Percentiles rank a stretch among this genome's conserved stretches.
Conservation (phyloP, 2,329 filamentous ascomycete genomes). For the Colletotrichum truncatum region DNA sequence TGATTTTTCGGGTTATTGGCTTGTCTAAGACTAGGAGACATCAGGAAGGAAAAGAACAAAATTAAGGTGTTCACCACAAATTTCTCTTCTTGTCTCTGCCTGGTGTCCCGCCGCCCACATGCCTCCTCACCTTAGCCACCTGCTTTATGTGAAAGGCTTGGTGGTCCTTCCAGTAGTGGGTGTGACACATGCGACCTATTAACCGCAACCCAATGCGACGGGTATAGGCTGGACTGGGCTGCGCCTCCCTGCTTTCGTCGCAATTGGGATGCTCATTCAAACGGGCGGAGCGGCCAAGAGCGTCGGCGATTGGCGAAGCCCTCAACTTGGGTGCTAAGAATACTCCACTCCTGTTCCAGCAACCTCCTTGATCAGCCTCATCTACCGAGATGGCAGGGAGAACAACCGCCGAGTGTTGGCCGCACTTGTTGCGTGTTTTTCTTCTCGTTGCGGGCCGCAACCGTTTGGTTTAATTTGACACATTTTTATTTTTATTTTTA, state of each 20-base stretch:
- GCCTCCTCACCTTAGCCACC: constrained; percentile 16
- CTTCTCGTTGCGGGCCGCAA: not conserved
- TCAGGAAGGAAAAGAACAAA: not conserved
- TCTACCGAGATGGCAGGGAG: constrained; percentile 25
- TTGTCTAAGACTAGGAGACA: not conserved
- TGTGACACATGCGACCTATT: constrained; percentile 2
- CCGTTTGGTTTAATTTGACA: constrained; percentile 4
- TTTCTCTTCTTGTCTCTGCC: not conserved
- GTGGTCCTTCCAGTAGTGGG: not conserved
- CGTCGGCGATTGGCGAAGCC: constrained; percentile 18
- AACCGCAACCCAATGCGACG: constrained; percentile 13
- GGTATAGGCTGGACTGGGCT: constrained; percentile 14
- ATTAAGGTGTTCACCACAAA: constrained; percentile 2
- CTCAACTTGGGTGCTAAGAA: not conserved
- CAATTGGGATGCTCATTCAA: constrained; percentile 18
- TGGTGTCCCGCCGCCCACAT: not conserved
- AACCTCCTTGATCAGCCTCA: constrained; percentile 15
- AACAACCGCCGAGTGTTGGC: not conserved
- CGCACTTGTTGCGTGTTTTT: not conserved
- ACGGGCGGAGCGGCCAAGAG: constrained; percentile 24
- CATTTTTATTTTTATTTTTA: not conserved
- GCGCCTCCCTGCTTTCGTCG: constrained; percentile 27
- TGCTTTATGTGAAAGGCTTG: not conserved
- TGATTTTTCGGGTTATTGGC: not conserved
- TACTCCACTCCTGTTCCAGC: constrained; percentile 22